Percentiles rank a stretch among this genome's conserved stretches.
phyloP scores from a whole-genome alignment of 805 yeast species.

The Candida nitratophila region DNA sequence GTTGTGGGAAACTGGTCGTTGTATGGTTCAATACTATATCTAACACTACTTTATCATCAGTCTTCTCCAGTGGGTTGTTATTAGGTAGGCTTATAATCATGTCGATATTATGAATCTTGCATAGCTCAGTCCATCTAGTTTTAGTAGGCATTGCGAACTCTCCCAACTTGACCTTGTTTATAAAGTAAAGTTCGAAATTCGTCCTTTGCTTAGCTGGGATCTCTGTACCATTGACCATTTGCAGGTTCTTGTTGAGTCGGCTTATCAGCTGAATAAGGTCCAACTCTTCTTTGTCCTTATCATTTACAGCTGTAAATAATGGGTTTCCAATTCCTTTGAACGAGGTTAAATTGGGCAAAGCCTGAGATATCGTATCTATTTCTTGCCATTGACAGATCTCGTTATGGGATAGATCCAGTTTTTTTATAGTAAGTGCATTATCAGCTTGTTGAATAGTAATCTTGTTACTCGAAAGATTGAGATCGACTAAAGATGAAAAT shows the following conservation, averaged over 20 bases:
- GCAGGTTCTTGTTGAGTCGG: constrained; percentile 21
- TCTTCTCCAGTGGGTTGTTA: no score
- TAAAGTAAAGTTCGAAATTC: constrained; percentile 65
- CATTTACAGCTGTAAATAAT: constrained; percentile 23
- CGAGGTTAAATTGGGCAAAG: constrained; percentile 36
- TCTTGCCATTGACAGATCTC: constrained; percentile 37
- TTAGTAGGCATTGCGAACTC: constrained; percentile 10
- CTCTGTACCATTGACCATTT: constrained; percentile 50
- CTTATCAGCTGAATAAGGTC: constrained; percentile 16
- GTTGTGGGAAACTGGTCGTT: constrained; percentile 7
- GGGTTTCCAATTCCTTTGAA: constrained; percentile 52
- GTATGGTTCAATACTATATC: background rate
- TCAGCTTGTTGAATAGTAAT: constrained; percentile 10
- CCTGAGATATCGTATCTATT: constrained; percentile 34
- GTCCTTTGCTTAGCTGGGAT: constrained; percentile 40
- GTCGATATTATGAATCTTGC: constrained; percentile 28
- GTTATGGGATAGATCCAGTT: constrained; percentile 49
- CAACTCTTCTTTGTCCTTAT: constrained; percentile 8
- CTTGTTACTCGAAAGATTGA: constrained; percentile 30
- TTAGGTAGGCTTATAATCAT: no score
- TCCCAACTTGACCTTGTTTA: constrained; percentile 38
- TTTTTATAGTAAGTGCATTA: constrained; percentile 6
- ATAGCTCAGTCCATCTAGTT: constrained; percentile 38
- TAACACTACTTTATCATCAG: background rate
- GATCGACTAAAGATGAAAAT: no score